Percentiles rank a stretch among this genome's conserved stretches.
Conservation (phyloP, 2,329 filamentous ascomycete species). For the Nothophoma quercina region DNA sequence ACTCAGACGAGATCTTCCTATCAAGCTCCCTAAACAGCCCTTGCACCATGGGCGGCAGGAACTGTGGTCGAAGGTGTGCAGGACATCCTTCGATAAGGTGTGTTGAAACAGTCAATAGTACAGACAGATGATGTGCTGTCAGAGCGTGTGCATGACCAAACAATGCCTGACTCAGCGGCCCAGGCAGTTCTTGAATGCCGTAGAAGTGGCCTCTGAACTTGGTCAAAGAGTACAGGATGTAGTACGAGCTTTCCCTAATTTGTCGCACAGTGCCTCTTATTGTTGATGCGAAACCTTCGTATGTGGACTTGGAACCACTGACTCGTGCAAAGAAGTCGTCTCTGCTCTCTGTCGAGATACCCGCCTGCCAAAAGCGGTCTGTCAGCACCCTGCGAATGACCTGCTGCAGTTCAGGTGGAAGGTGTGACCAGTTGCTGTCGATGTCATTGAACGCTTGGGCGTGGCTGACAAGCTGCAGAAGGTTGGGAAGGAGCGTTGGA, state of each 20-base stretch:
- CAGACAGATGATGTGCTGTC: constrained; percentile 91
- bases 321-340: constrained; percentile 97
- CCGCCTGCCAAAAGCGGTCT: constrained; percentile 97
- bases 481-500: constrained; percentile 80
- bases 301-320: constrained; percentile 83
- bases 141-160: constrained; percentile 83
- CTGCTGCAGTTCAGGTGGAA: constrained; percentile 76
- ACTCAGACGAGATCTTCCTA: constrained; percentile 84
- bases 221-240: constrained; percentile 92
- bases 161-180: constrained; percentile 81
- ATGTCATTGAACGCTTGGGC: constrained; percentile 92
- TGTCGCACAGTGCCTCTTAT: constrained; percentile 88
- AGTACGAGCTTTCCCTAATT: constrained; percentile 91
- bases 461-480: constrained; percentile 85
- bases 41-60: constrained; percentile 83
- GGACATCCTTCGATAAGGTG: constrained; percentile 94
- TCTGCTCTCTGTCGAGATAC: constrained; percentile 93
- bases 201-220: constrained; percentile 89
- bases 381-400: constrained; percentile 85
- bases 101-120: constrained; percentile 87
- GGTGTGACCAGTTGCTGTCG: constrained; percentile 75
- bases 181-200: constrained; percentile 82
- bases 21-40: constrained; percentile 88
- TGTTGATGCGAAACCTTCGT: constrained; percentile 93
- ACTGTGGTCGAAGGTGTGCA: constrained; percentile 75